Evolutionary conservation across 768 basidiomycete genomes (phyloP).

Genomic region (Naganishia vishniacii): DNA sequence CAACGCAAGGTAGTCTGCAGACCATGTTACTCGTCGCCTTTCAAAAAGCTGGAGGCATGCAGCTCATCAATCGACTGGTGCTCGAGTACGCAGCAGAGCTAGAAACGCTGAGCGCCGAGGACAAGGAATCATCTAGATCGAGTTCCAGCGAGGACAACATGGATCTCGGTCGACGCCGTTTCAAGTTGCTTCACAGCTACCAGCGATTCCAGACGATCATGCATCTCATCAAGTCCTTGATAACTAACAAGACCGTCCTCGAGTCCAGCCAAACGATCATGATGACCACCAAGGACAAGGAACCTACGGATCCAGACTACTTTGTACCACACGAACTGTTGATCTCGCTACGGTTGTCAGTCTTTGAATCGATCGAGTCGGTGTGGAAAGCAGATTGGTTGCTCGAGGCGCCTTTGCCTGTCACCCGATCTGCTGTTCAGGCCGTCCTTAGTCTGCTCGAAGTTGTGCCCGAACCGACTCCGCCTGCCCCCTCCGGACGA

Average conservation of each 20-base stretch:
- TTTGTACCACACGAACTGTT: conserved; percentile 85
- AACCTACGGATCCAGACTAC: conserved; percentile 67
- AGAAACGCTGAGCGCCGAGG: not conserved
- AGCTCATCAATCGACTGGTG: conserved; percentile 15
- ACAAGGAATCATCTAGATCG: not conserved
- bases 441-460: conserved; percentile 73
- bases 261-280: conserved; percentile 80
- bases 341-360: conserved; percentile 66
- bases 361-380: conserved; percentile 61
- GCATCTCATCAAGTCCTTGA: conserved; percentile 67
- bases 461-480: conserved; percentile 71
- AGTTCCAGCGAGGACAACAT: conserved; percentile 2
- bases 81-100: conserved; percentile 5
- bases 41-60: conserved; percentile 65
- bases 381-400: conserved; percentile 86
- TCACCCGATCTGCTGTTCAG: conserved; percentile 70
- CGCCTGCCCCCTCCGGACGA: conserved; percentile 51
- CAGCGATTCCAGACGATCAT: conserved; percentile 52
- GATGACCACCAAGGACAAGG: conserved; percentile 62
- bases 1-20: conserved; percentile 67
- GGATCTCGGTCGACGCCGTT: not conserved
- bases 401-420: conserved; percentile 61
- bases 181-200: conserved; percentile 20
- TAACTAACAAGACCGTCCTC: conserved; percentile 71
- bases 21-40: conserved; percentile 75